Evolutionary conservation across 2,329 filamentous ascomycete genomes (phyloP).

Genomic region (Penicillium oxalicum): DNA sequence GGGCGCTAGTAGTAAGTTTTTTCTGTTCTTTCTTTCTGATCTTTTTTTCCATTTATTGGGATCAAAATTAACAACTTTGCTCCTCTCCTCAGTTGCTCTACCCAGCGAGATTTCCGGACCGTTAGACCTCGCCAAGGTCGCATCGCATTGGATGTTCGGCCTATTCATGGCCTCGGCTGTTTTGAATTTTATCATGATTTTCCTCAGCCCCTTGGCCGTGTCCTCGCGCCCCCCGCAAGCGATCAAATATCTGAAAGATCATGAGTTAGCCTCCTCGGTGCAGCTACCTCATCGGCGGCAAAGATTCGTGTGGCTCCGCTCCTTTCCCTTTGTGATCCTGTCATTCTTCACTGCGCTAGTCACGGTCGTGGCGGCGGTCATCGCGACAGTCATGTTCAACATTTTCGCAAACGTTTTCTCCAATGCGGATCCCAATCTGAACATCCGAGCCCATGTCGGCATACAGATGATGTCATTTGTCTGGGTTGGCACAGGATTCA

Average conservation of each 20-base stretch:
- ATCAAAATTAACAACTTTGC: neutral
- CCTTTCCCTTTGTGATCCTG: constrained; percentile 62
- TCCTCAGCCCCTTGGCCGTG: constrained; percentile 53
- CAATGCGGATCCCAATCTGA: constrained; percentile 61
- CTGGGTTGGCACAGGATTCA: constrained; percentile 70
- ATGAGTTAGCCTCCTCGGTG: constrained; percentile 1
- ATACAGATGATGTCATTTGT: constrained; percentile 76
- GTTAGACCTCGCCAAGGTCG: constrained; percentile 65
- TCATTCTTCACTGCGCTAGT: constrained; percentile 62
- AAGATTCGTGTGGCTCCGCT: constrained; percentile 42
- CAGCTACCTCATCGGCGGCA: constrained; percentile 33
- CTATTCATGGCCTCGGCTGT: constrained; percentile 70
- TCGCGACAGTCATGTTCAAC: constrained; percentile 77
- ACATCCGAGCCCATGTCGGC: constrained; percentile 67
- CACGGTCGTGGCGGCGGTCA: constrained; percentile 62
- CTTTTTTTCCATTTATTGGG: neutral
- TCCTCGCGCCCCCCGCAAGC: constrained; percentile 35
- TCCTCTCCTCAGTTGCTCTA: constrained; percentile 55
- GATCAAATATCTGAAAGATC: constrained; percentile 22
- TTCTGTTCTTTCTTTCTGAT: neutral
- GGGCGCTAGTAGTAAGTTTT: constrained; percentile 63
- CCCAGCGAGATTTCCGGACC: constrained; percentile 68
- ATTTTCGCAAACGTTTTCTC: constrained; percentile 74
- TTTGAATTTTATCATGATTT: constrained; percentile 66
- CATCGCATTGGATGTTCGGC: constrained; percentile 81